Percentiles rank a stretch among this genome's conserved stretches.
phyloP scores from a whole-genome alignment of 2,329 filamentous ascomycete species.

The Sordariomycetes sp. region DNA sequence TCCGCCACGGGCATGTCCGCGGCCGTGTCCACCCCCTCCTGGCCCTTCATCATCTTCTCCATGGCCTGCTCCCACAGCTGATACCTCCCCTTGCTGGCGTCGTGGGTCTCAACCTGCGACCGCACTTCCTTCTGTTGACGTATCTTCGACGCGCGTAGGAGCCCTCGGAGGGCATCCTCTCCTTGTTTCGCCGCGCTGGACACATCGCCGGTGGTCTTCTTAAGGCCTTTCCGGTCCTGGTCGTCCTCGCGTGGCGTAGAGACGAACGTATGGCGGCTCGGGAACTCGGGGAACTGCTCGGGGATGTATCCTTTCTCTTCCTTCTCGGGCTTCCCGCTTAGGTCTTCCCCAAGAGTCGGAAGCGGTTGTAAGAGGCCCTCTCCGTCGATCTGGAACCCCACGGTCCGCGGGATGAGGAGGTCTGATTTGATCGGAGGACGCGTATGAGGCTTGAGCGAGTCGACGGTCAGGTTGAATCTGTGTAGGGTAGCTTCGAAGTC shows the following conservation, averaged over 20 bases:
- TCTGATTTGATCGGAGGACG: conserved; percentile 36
- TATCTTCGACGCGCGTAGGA: conserved; percentile 52
- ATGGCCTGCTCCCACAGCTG: conserved; percentile 52
- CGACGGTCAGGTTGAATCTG: conserved; percentile 38
- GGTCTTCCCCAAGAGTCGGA: conserved; percentile 38
- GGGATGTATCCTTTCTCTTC: conserved; percentile 46
- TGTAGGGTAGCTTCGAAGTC: conserved; percentile 47
- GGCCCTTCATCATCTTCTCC: conserved; percentile 38
- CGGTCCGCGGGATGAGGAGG: conserved; percentile 24
- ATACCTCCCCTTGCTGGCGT: conserved; percentile 42
- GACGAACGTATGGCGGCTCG: conserved; percentile 53
- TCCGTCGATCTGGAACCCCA: background rate
- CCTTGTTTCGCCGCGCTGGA: conserved; percentile 49
- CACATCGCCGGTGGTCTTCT: conserved; percentile 49
- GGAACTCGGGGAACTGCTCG: conserved; percentile 47
- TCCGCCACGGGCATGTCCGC: conserved; percentile 5
- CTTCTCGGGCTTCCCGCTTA: conserved; percentile 49
- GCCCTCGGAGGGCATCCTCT: conserved; percentile 47
- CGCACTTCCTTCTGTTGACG: conserved; percentile 55
- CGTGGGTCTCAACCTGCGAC: conserved; percentile 40
- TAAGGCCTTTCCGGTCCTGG: conserved; percentile 34
- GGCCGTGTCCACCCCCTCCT: conserved; percentile 1
- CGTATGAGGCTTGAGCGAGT: conserved; percentile 44
- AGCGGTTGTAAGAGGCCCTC: conserved; percentile 25
- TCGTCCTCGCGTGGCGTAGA: conserved; percentile 38